These are phyloP conservation scores for Carex littledalei DNA, from an alignment of 176 grass and related monocot genomes.

Conservation along the genomic window DNA sequence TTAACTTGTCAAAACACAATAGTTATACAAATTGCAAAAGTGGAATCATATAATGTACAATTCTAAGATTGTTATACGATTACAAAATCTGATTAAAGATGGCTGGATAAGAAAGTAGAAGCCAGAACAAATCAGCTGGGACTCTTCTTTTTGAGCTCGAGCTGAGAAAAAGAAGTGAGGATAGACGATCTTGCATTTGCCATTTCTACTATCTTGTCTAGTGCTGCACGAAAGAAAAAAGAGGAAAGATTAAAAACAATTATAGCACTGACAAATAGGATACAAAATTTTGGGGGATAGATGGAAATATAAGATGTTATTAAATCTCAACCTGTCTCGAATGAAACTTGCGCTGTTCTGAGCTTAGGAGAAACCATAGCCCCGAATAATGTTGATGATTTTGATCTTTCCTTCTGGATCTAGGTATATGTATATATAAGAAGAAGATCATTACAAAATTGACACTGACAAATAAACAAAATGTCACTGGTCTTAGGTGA, in stretches of 20 bases:
- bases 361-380: conserved; percentile 77
- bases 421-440: conserved; percentile 12
- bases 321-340: conserved; percentile 67
- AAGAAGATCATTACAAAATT: neutral
- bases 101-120: neutral
- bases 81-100: conserved; percentile 1
- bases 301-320: neutral
- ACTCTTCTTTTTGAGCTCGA: conserved; percentile 1
- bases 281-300: neutral
- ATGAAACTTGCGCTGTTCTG: conserved; percentile 67
- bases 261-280: neutral
- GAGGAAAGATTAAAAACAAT: neutral
- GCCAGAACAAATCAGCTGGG: neutral
- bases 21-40: neutral
- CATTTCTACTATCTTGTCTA: conserved; percentile 22
- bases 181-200: conserved; percentile 21
- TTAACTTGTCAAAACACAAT: neutral
- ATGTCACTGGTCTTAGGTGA: neutral
- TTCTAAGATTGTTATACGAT: neutral
- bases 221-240: conserved; percentile 1
- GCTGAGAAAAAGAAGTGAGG: conserved; percentile 3
- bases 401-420: conserved; percentile 69
- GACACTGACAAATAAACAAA: neutral
- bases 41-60: neutral
- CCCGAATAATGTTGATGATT: conserved; percentile 70